Evolutionary conservation across 2,329 filamentous ascomycete genomes (phyloP), one percentile per base, ranked within the genome.

Genomic region (Rhytidhysteron rufulum): DNA sequence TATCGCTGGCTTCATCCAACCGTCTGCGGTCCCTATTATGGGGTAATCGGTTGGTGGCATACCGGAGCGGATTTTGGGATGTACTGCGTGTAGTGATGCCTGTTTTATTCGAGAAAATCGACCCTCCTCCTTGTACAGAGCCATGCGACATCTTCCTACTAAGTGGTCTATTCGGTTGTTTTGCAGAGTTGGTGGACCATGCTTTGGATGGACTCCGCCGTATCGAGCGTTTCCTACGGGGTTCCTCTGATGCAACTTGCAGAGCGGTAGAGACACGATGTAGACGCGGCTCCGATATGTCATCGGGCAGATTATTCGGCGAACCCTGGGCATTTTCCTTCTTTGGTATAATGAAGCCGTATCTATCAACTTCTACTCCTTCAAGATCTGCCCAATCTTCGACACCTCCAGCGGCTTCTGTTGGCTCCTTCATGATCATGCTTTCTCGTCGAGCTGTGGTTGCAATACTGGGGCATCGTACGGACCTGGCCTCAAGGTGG

Each of bases 321-420:
- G 51, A 53, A 4, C 53, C 59, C 18, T 60, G 54, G 4, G 69
- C 67, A 7, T 53, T 44, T 11, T 49, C 46, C 42, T 64, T 68
- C 31, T 58, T 66, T 4, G 70, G 68, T 11, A 74, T 58, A 44
- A 84, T 83, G 62, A 84, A 84, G 8, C 80, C 80, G 55, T 83
- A 84, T 43, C 80, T 71, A 57, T 84, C 80, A 3, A 83, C 78
- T 45, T 82, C 74, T 11, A 67, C 74, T 5, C 70, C 75, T 15
- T 75, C 68, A 9, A 84, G 64, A 57, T 83, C 73, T 44, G 78
- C 71, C 80, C 80, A 84, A 49, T 83, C 79, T 48, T 84, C 80
- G 35, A 82, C 73, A 2, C 80, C 80, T 6, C 80, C 80, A 17
- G 80, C 79, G 22, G 77, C 60, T 59, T 83, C 80, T 36, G 70